Evolutionary conservation across 139 green algal genomes (phyloP), one percentile per base, ranked within the genome.

Genomic region (Edaphochlamys debaryana): DNA sequence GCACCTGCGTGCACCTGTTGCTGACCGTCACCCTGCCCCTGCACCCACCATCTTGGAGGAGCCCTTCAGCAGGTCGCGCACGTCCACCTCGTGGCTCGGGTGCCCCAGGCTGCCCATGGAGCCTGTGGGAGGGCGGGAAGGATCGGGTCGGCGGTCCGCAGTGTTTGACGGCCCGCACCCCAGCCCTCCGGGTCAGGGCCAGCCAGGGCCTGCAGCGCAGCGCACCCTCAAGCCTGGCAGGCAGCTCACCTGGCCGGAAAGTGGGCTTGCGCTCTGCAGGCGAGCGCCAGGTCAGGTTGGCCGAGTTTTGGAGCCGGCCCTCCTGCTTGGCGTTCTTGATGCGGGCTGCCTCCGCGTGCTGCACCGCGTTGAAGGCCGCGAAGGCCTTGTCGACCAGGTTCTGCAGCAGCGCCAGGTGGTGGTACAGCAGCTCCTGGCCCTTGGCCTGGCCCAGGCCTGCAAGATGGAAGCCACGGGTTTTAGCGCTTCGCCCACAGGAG

Each of bases 401-500:
- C 32, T 71, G 60, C 27, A 81, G 41, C 40, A 62, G n/a, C n/a
- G 25, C 48, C 38, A 81, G 75, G 75, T 81, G 75, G n/a, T 42
- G 22, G 75, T 81, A 81, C 17, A 81, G 58, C 40, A 81, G 41
- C 30, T 81, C 75, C 41, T 81, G 75, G 2, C 75, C 75, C 17
- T 52, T 45, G 3, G 27, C 30, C 41, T 72, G 60, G 32, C 75
- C 60, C 40, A 81, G 40, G 25, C 75, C 75, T n/a, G n/a, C n/a
- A n/a, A n/a, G n/a, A n/a, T n/a, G n/a, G n/a, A n/a, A n/a, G n/a
- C n/a, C n/a, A n/a, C n/a, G n/a, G n/a, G n/a, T n/a, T n/a, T n/a
- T n/a, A n/a, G n/a, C n/a, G n/a, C n/a, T n/a, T n/a, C n/a, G n/a
- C n/a, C n/a, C n/a, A n/a, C n/a, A n/a, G n/a, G n/a, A n/a, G n/a